A percentile compares a stretch with the other conserved stretches of the same genome.
Evolutionary conservation across 2,329 filamentous ascomycete species (phyloP).

Genomic region (Verticillium zaregamsianum): DNA sequence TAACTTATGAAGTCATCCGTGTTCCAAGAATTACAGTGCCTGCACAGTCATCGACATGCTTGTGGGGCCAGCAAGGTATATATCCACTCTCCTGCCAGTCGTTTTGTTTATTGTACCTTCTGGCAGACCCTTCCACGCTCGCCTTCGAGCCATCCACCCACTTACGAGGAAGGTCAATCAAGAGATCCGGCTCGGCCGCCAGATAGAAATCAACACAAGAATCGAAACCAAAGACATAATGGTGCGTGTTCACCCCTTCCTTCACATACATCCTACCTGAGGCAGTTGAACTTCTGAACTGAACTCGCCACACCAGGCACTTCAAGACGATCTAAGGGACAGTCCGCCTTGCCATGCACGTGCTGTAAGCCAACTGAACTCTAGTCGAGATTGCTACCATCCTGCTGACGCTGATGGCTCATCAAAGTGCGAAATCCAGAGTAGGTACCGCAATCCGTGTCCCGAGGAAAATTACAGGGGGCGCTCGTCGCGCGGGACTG

Average conservation of each 20-base stretch:
- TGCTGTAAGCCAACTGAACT: slow-evolving; percentile 53
- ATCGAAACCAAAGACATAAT: not conserved
- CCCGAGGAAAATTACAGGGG: not conserved
- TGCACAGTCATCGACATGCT: no score
- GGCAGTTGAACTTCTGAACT: not conserved
- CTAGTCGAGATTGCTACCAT: not conserved
- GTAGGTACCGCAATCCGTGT: slow-evolving; percentile 37
- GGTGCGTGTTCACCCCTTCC: not conserved
- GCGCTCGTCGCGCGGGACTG: no score
- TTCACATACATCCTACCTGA: not conserved
- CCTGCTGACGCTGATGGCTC: slow-evolving; percentile 11
- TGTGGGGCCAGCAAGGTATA: no score
- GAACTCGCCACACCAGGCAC: slow-evolving; percentile 9
- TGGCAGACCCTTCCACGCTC: no score
- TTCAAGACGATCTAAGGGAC: slow-evolving; percentile 67
- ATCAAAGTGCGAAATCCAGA: slow-evolving; percentile 80
- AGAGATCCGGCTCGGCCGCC: no score
- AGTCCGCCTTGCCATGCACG: slow-evolving; percentile 81
- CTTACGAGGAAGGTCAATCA: no score
- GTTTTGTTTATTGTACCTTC: no score
- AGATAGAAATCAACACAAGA: no score
- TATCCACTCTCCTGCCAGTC: no score
- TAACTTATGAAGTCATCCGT: no score
- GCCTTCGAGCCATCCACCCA: no score
- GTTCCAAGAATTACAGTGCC: no score